Evolutionary conservation across 176 grass and related monocot species (phyloP).

Genomic region (Avena insularis): DNA sequence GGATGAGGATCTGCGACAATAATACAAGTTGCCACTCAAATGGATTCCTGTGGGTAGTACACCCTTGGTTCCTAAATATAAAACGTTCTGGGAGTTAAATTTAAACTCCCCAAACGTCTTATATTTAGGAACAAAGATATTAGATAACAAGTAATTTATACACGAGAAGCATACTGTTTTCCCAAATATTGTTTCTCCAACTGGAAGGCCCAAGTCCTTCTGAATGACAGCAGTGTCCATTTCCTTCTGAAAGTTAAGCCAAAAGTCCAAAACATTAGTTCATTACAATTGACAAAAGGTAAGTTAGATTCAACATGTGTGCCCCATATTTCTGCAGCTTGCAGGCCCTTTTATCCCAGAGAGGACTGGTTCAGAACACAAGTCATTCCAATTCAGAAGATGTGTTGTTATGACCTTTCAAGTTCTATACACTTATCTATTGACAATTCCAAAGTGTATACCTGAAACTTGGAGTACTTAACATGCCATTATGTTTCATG

Average conservation of each 20-base stretch:
- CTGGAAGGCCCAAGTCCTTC: conserved; percentile 71
- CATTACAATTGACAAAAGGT: conserved; percentile 1
- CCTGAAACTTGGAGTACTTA: conserved; percentile 12
- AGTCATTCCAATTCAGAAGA: not conserved
- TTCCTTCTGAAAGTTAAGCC: conserved; percentile 72
- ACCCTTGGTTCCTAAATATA: too few relatives aligned
- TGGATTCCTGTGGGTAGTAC: not conserved
- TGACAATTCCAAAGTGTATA: conserved; percentile 1
- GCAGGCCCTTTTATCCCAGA: not conserved
- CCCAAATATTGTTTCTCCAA: conserved; percentile 86
- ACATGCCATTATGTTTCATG: conserved; percentile 9
- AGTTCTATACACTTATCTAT: not conserved
- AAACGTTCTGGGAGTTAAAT: too few relatives aligned
- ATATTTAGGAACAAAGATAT: not conserved
- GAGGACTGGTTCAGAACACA: conserved; percentile 1
- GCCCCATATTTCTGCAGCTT: conserved; percentile 11
- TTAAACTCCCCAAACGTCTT: too few relatives aligned
- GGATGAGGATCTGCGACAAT: conserved; percentile 74
- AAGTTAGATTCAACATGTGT: conserved; percentile 1
- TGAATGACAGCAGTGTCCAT: conserved; percentile 70
- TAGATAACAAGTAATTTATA: conserved; percentile 40
- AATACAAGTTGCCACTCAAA: conserved; percentile 27
- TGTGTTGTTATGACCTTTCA: conserved; percentile 25
- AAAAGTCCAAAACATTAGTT: conserved; percentile 29
- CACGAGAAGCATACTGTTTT: conserved; percentile 71